These are phyloP conservation scores for Dictyostelium intermedium DNA, from an alignment of 78 protist species.

Conservation along the genomic window DNA sequence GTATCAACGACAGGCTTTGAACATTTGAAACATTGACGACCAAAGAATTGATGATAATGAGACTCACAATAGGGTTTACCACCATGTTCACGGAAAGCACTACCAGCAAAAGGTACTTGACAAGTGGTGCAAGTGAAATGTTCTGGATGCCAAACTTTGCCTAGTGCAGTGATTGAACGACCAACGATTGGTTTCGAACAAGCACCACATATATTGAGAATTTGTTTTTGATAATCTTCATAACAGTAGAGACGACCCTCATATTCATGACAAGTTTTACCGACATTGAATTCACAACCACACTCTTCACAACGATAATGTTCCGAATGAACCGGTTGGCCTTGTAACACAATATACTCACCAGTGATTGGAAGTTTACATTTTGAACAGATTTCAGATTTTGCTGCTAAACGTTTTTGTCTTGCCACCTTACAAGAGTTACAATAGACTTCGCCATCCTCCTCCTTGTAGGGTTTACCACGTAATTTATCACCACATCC, in stretches of 20 bases:
- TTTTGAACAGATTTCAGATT: conserved; percentile 73
- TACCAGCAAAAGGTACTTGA: conserved; percentile 82
- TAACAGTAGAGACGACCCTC: conserved; percentile 82
- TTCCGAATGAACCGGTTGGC: conserved; percentile 85
- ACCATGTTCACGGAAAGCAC: conserved; percentile 79
- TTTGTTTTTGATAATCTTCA: conserved; percentile 82
- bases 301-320: conserved; percentile 88
- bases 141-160: conserved; percentile 86
- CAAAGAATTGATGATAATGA: conserved; percentile 80
- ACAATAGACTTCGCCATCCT: conserved; percentile 85
- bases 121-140: conserved; percentile 84
- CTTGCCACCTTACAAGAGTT: conserved; percentile 54
- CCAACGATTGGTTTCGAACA: conserved; percentile 86
- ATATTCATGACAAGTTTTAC: conserved; percentile 80
- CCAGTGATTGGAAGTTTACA: conserved; percentile 84
- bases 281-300: conserved; percentile 80
- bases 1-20: conserved; percentile 53
- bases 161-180: conserved; percentile 82
- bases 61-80: conserved; percentile 85
- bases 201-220: conserved; percentile 75
- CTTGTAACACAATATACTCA: conserved; percentile 77
- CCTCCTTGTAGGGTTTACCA: conserved; percentile 81
- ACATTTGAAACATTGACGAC: conserved; percentile 78
- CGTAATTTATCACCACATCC: conserved; percentile 60
- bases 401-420: conserved; percentile 46